Percentiles rank a stretch among this genome's conserved stretches.
Conservation (phyloP, 78 protist species). For the Monocercomonoides exilis region DNA sequence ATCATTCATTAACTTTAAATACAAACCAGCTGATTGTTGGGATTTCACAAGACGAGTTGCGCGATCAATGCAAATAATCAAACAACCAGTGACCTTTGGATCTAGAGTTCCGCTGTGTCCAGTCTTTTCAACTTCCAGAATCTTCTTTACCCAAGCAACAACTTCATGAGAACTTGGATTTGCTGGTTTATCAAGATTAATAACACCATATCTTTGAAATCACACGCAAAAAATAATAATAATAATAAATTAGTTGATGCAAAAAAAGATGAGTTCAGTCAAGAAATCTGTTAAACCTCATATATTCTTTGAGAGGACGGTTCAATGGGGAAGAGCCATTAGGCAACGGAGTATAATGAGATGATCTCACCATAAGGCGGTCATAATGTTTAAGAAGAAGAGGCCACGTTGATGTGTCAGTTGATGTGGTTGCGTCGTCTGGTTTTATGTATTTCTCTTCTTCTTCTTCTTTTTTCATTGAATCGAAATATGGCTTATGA, state of each 20-base stretch:
- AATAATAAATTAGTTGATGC: not conserved
- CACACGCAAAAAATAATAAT: too few relatives aligned
- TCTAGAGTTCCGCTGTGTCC: slow-evolving; percentile 99
- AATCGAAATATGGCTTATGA: too few relatives aligned
- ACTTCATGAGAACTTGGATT: slow-evolving; percentile 99
- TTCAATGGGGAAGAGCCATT: slow-evolving; percentile 85
- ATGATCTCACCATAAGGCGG: slow-evolving; percentile 77
- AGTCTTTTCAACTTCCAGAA: slow-evolving; percentile 84
- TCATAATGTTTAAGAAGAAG: slow-evolving; percentile 85
- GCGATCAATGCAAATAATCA: slow-evolving; percentile 92
- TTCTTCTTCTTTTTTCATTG: not conserved
- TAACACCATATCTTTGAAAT: slow-evolving; percentile 74
- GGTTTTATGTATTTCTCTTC: slow-evolving; percentile 21
- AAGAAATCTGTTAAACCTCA: slow-evolving; percentile 30
- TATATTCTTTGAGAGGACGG: slow-evolving; percentile 82
- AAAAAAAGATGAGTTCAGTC: not conserved
- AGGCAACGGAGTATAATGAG: slow-evolving; percentile 93
- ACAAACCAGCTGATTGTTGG: slow-evolving; percentile 93
- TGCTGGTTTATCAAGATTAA: slow-evolving; percentile 99
- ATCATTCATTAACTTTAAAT: too few relatives aligned
- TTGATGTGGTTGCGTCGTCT: slow-evolving; percentile 1
- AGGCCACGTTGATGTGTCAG: slow-evolving; percentile 71
- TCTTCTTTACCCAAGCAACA: slow-evolving; percentile 66
- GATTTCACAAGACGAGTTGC: slow-evolving; percentile 99
- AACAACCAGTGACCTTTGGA: slow-evolving; percentile 98